Conservation (phyloP, 345 rosid species). For the Eucalyptus pauciflora region DNA sequence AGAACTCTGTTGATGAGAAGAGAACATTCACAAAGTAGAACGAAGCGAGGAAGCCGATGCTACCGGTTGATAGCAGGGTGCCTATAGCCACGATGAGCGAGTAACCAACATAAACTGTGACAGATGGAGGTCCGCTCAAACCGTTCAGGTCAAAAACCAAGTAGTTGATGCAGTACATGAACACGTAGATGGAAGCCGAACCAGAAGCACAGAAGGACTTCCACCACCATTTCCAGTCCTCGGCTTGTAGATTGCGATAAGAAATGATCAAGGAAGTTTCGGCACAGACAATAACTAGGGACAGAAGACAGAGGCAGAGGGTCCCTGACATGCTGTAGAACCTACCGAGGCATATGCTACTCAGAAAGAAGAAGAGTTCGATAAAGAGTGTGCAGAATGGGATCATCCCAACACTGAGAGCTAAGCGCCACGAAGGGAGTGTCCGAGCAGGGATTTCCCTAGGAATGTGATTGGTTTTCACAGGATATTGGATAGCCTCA, state of each 20-base stretch:
- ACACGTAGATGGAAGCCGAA: background rate
- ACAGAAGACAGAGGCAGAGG: background rate
- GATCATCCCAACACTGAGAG: background rate
- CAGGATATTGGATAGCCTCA: background rate
- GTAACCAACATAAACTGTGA: background rate
- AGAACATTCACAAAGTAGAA: slow-evolving; percentile 3
- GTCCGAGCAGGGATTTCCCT: background rate
- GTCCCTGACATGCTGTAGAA: background rate
- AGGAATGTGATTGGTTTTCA: background rate
- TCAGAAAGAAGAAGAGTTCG: background rate
- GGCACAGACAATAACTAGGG: background rate
- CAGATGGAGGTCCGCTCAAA: background rate
- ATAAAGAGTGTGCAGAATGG: background rate
- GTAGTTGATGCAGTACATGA: background rate
- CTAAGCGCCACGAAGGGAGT: background rate
- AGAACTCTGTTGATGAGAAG: background rate
- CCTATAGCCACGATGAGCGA: background rate
- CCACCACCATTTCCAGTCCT: slow-evolving; percentile 10
- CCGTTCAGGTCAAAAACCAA: background rate
- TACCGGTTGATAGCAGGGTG: background rate
- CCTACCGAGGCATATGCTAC: background rate
- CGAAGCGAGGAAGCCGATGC: background rate
- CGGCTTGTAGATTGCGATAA: background rate
- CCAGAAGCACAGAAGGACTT: slow-evolving; percentile 4
- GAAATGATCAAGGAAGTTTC: background rate